These are phyloP conservation scores for Solanum arcanum DNA, from an alignment of 257 asterid genomes.

Conservation along the genomic window DNA sequence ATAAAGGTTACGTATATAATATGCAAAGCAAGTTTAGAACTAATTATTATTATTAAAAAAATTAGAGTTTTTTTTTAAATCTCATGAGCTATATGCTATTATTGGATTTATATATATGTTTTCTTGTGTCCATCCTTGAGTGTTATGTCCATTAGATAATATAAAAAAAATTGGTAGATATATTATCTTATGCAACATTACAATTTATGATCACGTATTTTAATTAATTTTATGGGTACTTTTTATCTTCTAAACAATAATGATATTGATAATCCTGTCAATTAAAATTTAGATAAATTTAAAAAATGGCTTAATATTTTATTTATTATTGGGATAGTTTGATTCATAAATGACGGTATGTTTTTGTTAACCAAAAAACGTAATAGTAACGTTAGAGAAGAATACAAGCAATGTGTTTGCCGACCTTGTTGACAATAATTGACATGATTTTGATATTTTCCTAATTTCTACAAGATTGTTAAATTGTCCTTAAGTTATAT, in stretches of 20 bases:
- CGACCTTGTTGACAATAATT: background rate
- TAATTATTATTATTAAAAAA: background rate
- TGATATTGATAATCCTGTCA: background rate
- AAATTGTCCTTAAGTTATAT: background rate
- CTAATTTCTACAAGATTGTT: background rate
- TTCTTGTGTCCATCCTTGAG: background rate
- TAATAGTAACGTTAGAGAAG: background rate
- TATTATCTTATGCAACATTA: background rate
- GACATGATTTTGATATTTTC: background rate
- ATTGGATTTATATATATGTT: background rate
- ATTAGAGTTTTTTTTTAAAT: background rate
- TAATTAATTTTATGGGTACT: background rate
- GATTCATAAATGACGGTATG: background rate
- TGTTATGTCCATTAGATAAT: background rate
- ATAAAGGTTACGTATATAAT: background rate
- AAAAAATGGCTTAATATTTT: background rate
- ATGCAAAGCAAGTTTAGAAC: background rate
- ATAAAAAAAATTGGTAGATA: background rate
- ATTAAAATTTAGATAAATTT: background rate
- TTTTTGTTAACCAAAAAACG: background rate
- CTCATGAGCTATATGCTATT: background rate
- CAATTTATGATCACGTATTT: background rate
- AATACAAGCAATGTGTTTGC: background rate
- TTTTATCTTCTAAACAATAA: no score
- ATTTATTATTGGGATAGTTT: background rate